phyloP scores from a whole-genome alignment of 169 alveolate genomes.

The Amoebophrya sp. region DNA sequence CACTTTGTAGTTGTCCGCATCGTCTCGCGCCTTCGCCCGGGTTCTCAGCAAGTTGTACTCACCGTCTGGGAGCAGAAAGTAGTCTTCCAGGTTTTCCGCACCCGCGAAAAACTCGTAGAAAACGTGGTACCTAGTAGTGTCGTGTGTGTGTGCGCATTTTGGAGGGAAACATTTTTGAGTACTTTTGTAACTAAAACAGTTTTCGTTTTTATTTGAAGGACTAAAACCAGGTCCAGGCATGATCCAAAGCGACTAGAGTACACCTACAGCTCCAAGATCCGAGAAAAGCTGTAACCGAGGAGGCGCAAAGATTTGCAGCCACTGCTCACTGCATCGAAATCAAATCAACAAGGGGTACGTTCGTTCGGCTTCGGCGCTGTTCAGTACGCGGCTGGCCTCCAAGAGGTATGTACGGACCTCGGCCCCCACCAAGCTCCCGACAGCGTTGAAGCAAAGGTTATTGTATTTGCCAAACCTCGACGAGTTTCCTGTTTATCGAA shows the following conservation, averaged over 20 bases:
- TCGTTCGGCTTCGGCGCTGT: slow-evolving; percentile 81
- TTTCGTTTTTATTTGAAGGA: no score
- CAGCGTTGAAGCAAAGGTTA: slow-evolving; percentile 50
- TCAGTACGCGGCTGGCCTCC: slow-evolving; percentile 89
- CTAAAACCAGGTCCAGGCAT: no score
- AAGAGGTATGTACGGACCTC: slow-evolving; percentile 80
- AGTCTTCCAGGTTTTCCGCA: background rate
- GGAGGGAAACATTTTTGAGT: no score
- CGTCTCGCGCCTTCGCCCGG: background rate
- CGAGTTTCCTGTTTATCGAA: slow-evolving; percentile 34
- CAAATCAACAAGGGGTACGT: slow-evolving; percentile 74
- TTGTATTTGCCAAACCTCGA: slow-evolving; percentile 58
- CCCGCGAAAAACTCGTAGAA: slow-evolving; percentile 82
- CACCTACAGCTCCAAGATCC: no score
- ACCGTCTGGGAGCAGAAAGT: background rate
- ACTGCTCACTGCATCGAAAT: no score
- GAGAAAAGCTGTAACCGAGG: no score
- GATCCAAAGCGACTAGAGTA: no score
- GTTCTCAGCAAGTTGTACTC: background rate
- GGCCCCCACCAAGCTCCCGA: slow-evolving; percentile 84
- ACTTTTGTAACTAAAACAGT: no score
- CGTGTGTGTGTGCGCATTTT: no score
- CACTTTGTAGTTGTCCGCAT: background rate
- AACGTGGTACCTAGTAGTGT: slow-evolving; percentile 89
- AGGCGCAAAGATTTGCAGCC: no score